Evolutionary conservation across 2,329 filamentous ascomycete genomes (phyloP).

Genomic region (Phialocephala subalpina): DNA sequence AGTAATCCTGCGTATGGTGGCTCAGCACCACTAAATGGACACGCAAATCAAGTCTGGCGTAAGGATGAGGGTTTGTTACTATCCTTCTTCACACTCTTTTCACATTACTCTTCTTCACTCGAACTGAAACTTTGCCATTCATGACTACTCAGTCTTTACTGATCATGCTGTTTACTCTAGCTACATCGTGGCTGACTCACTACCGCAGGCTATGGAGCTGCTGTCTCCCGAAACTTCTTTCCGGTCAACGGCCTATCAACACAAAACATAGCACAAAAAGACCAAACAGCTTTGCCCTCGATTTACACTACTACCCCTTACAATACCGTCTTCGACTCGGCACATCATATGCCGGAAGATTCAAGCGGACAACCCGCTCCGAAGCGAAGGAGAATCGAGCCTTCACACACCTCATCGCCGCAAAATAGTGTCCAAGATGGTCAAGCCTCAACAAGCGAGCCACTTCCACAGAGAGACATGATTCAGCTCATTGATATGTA

Average conservation of each 20-base stretch:
- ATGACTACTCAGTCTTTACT: neutral
- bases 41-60: slow-evolving; percentile 5
- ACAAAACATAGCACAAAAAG: neutral
- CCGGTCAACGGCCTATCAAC: slow-evolving; percentile 1
- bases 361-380: neutral
- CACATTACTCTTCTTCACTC: neutral
- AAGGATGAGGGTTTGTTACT: neutral
- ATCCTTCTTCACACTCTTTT: neutral
- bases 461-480: slow-evolving; percentile 20
- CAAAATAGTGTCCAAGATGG: neutral
- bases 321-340: neutral
- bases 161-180: neutral
- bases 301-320: slow-evolving; percentile 9
- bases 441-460: neutral
- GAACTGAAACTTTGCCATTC: neutral
- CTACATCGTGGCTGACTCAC: no score
- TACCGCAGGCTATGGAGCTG: neutral
- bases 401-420: neutral
- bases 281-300: slow-evolving; percentile 9
- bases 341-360: neutral
- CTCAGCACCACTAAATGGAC: neutral
- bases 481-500: slow-evolving; percentile 26
- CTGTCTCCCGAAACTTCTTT: neutral
- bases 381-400: slow-evolving; percentile 14
- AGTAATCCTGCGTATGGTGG: neutral